Conservation (phyloP, 192 early-diverging fungal species). For the Podochytrium sp. region DNA sequence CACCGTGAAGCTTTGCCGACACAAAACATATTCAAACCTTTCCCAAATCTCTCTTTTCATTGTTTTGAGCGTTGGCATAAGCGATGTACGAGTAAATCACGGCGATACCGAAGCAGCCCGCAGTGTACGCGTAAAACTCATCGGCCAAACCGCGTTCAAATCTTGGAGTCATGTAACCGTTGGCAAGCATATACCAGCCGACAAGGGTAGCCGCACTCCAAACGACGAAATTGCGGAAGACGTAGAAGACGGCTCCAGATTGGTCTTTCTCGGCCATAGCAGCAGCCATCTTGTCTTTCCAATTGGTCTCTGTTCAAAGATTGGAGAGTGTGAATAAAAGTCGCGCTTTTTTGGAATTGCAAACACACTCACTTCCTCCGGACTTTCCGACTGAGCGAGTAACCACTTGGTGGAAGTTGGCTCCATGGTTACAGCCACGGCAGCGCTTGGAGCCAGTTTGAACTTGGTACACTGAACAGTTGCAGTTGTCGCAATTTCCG, state of each 20-base stretch:
- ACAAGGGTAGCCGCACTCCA: neutral
- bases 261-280: constrained; percentile 21
- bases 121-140: constrained; percentile 32
- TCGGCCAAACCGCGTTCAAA: constrained; percentile 28
- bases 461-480: constrained; percentile 12
- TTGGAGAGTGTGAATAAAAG: neutral
- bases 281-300: constrained; percentile 24
- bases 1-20: neutral
- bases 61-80: constrained; percentile 8
- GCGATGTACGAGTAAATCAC: constrained; percentile 33
- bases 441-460: constrained; percentile 25
- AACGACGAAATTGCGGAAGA: constrained; percentile 12
- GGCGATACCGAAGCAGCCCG: constrained; percentile 23
- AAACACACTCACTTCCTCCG: neutral
- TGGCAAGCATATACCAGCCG: neutral
- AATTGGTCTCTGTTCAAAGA: constrained; percentile 18
- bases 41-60: constrained; percentile 29
- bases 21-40: constrained; percentile 5
- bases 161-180: neutral
- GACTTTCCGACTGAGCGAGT: neutral
- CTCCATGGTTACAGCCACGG: constrained; percentile 22
- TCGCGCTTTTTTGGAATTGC: neutral
- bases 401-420: constrained; percentile 5
- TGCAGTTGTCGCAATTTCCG: constrained; percentile 21
- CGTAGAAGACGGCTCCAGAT: constrained; percentile 24